Base-by-base conservation (phyloP, 2,329 filamentous ascomycete genomes). In the Madurella mycetomatis region DNA sequence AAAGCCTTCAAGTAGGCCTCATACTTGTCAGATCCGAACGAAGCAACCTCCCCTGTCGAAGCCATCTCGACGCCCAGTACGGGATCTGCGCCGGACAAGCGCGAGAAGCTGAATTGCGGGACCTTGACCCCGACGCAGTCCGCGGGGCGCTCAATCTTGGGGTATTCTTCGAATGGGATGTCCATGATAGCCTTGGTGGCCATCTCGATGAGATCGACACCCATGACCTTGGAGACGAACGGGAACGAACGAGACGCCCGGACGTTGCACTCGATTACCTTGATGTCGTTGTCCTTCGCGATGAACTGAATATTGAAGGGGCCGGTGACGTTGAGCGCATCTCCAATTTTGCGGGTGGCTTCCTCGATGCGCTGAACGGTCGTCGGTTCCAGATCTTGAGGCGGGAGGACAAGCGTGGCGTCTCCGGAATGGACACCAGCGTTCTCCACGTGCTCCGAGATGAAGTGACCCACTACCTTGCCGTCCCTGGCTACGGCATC, bases 291-390 rank as follows among this genome's bases (percentile, higher is more conserved):
- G 71, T 97, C 92, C 77, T 97, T 97, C 66, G 94, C 94, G 66
- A 99, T 99, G 76, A 99, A 97, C 71, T 99, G 94, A 60, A 99
- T 99, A 75, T 99, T 99, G 82, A 88, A 96, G 18, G 94, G 94
- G 47, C 94, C 94, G 41, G 94, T 97, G 53, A 99, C 87, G 69
- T 97, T 96, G 55, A 97, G 81, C 15, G 94, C 92, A 59, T 88
- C 86, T 62, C 88, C 94, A 64, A 99, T 97, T 81, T 97, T 97
- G 63, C 87, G 82, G 13, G 94, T 97, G 2, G 94, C 94, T 70
- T 96, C 92, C 70, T 92, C 91, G 54, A 99, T 97, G 62, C 92
- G 85, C 57, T 84, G 76, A 49, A 97, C 92, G 0, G 94, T 99
- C 61, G 94, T 92, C 7, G 80, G 78, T 69, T 94, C 88, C 49